Base-by-base conservation (phyloP, 1,139 yeast genomes). In the Trichomonascaceae sp. region DNA sequence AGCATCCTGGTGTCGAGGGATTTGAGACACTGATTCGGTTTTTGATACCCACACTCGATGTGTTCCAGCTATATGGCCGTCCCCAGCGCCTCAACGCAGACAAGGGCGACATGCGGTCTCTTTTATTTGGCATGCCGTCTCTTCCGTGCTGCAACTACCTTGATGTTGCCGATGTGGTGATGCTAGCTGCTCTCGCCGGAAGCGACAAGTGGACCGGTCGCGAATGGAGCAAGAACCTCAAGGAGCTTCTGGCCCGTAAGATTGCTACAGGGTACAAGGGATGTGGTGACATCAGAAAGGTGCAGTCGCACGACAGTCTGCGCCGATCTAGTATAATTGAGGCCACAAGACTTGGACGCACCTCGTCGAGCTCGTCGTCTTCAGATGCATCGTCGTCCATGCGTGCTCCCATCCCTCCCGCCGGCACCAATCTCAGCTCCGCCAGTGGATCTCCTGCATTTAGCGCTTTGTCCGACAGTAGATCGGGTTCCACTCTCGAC, bases 11-110 rank as follows among this genome's bases (percentile, higher is more conserved):
- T 9, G 95, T 89, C 27, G 92, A 92, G 1, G 96, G 97, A 4
- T 87, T 77, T 56, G 97, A 89, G 56, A 87, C 97, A 1, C 67
- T 87, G 48, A 87, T 89, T 39, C 65, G 97, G 43, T 85, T 84
- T 51, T 60, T 89, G 47, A 67, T 89, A 4, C 97, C 97, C 0
- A 62, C 82, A 16, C 64, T 84, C 59, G 95, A 89, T 52, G 71
- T 93, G 1, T 89, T 85, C 59, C 76, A 76, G 29, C 65, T 89
- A 30, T 89, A 89, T 50, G 98, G 98, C 25, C 71, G 98, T 41
- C 98, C 98, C 1, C 71, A 74, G 45, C 67, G 92, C 39, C 65
- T 89, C 45, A 85, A 81, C 52, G 94, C 97, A 2, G 92, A 84
- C 56, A 79, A 92, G 54, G 64, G 70, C 17, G 96, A 87, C 52